Evolutionary conservation across 2,329 filamentous ascomycete genomes (phyloP).

Genomic region (Nigrospora osmanthi): DNA sequence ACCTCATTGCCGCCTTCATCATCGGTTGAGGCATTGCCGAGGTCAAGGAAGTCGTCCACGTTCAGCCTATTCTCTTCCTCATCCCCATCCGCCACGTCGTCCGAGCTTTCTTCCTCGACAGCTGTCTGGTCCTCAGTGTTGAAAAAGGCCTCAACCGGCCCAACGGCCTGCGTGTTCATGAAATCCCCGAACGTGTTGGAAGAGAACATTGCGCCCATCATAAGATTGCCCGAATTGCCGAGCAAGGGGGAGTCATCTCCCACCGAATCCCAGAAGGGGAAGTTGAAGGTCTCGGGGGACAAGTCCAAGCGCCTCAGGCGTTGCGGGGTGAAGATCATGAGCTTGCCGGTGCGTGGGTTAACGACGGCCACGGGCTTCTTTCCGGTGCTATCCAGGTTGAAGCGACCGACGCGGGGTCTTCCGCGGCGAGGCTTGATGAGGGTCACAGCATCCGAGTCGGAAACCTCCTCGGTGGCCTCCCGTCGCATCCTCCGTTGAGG

Average conservation of each 20-base stretch:
- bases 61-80: constrained; percentile 58
- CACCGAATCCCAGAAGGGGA: constrained; percentile 32
- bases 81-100: constrained; percentile 50
- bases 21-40: constrained; percentile 46
- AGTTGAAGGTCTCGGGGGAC: constrained; percentile 46
- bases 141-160: constrained; percentile 70
- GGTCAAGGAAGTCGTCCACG: constrained; percentile 68
- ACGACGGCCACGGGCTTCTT: constrained; percentile 52
- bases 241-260: constrained; percentile 46
- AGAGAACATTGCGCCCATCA: constrained; percentile 67
- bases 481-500: constrained; percentile 39
- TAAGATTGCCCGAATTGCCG: constrained; percentile 63
- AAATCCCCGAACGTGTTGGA: constrained; percentile 47
- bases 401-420: constrained; percentile 45
- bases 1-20: constrained; percentile 44
- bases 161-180: constrained; percentile 58
- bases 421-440: constrained; percentile 39
- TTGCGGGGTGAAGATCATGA: constrained; percentile 56
- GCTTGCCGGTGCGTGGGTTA: constrained; percentile 49
- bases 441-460: constrained; percentile 42
- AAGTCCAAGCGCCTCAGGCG: constrained; percentile 38
- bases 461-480: constrained; percentile 27
- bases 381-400: constrained; percentile 44
- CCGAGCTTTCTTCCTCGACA: constrained; percentile 18
- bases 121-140: constrained; percentile 27